Evolutionary conservation across 352 stramenopile genomes (phyloP), one percentile per base, ranked within the genome.

Genomic region (Phytopythium chamaehyphon): DNA sequence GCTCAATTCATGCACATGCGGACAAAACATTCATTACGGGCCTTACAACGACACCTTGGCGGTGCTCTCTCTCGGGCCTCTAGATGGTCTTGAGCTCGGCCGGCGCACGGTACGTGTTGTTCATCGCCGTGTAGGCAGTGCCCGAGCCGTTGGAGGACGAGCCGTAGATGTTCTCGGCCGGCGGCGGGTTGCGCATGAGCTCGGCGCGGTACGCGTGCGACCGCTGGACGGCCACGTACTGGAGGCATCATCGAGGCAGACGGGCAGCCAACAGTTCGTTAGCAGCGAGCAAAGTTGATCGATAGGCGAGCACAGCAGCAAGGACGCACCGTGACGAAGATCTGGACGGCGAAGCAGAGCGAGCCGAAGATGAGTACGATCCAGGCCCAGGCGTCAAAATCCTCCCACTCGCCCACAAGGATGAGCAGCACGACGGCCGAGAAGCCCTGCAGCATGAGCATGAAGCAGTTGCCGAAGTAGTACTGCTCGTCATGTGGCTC

Each of bases 381-480:
- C 75, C 76, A 93, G 2, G 66, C 75, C 82, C 82, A 90, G 35
- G 69, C 44, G 53, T 88, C 82, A 47, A 90, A 86, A 58, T 84
- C 57, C 23, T 85, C 71, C 82, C 82, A 93, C 60, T 89, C 76
- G 49, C 71, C 81, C 31, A 93, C 79, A 14, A 90, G 62, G 26
- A 93, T 69, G 33, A 90, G 69, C 33, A 93, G 62, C 53, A 89
- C 68, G 15, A 90, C 68, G 1, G 78, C 76, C 40, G 82, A 93
- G 45, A 88, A 76, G 43, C 66, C 64, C 48, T 93, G 75, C 12
- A 93, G 64, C 42, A 88, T 43, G 39, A 92, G 59, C 73, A 92
- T 90, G 71, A 92, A 90, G 67, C 80, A 92, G 54, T 92, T 92
- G 51, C 82, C 80, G 47, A 90, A 92, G 66, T 90, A 92, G 56